Evolutionary conservation across 2,329 filamentous ascomycete species (phyloP), one percentile per base, ranked within the genome.

Genomic region (Pseudogymnoascus sp.): DNA sequence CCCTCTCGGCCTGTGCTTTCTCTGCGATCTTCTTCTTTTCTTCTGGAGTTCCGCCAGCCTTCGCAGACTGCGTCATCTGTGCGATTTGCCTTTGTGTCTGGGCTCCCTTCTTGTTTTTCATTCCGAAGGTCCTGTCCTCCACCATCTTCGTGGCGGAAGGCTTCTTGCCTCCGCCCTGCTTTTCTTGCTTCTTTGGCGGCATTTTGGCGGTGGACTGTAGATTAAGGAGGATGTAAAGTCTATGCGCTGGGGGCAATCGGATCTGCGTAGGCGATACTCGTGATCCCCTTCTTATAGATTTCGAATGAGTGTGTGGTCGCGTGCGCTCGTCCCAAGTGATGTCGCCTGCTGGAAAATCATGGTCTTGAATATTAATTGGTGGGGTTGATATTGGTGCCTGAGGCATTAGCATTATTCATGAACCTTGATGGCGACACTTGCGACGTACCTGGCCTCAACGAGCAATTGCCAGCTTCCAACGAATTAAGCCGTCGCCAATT

Each of bases 41-140:
- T 61, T 96, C 92, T 19, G 90, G 83, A n/a, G 81, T 87, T 63
- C 90, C 90, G 67, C 87, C 85, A 60, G 82, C 80, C 66, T 87
- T 84, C 58, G 85, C 82, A 68, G 91, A 87, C 52, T 85, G 82
- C 66, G 85, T 77, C 73, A 99, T 83, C 69, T 91, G 89, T 61
- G 89, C 86, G 71, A 99, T 97, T 67, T 92, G 84, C 75, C 86
- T 95, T 76, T 97, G 90, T 60, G 91, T 92, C 58, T 84, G 86
- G 61, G 84, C 88, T 67, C 94, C 94, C 81, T 96, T 99, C 80
- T 99, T 99, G 73, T 99, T 99, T 78, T 99, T 99, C 94, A 99
- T 97, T 69, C 94, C 94, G 80, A 99, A 99, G 56, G 94, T 96
- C 78, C 92, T 94, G 79, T 99, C 94, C 64, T 94, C 90, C 64